Evolutionary conservation across 768 basidiomycete genomes (phyloP).

Genomic region (Collybia nuda): DNA sequence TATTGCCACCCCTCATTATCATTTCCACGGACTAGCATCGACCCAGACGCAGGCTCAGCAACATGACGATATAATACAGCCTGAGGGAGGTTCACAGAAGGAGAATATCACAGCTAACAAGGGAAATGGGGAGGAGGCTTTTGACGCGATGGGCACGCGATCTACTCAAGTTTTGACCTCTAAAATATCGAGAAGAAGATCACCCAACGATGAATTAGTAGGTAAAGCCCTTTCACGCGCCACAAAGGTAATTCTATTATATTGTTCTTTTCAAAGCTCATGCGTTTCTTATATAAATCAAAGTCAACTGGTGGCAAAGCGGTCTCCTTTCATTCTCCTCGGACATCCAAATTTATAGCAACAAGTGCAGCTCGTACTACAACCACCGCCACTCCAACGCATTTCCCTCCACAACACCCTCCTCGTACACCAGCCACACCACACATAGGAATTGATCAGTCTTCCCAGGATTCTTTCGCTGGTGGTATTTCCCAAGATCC

Average conservation of each 20-base stretch:
- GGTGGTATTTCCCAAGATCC: slow-evolving; percentile 48
- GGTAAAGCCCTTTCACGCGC: slow-evolving; percentile 16
- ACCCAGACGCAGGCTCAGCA: slow-evolving; percentile 55
- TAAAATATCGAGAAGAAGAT: slow-evolving; percentile 19
- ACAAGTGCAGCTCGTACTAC: slow-evolving; percentile 9
- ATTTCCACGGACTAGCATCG: slow-evolving; percentile 54
- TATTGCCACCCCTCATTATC: slow-evolving; percentile 45
- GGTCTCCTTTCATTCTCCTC: slow-evolving; percentile 32
- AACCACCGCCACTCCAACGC: slow-evolving; percentile 13
- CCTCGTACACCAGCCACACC: background rate
- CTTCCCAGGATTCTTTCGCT: slow-evolving; percentile 66
- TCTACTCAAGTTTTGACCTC: slow-evolving; percentile 24
- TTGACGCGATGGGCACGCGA: slow-evolving; percentile 8
- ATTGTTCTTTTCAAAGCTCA: slow-evolving; percentile 15
- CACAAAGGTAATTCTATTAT: slow-evolving; percentile 21
- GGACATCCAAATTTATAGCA: slow-evolving; percentile 2
- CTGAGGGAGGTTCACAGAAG: slow-evolving; percentile 48
- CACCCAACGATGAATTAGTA: slow-evolving; percentile 22
- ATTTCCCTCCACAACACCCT: slow-evolving; percentile 12
- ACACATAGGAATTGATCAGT: slow-evolving; percentile 16
- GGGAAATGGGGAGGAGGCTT: slow-evolving; percentile 1
- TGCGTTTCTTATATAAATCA: slow-evolving; percentile 14
- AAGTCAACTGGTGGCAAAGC: slow-evolving; percentile 27
- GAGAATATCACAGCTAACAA: slow-evolving; percentile 39
- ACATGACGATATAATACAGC: slow-evolving; percentile 28